Percentiles rank a stretch among this genome's conserved stretches.
Evolutionary conservation across 164 flowering plant species (phyloP).

Genomic region (Aristolochia contorta): DNA sequence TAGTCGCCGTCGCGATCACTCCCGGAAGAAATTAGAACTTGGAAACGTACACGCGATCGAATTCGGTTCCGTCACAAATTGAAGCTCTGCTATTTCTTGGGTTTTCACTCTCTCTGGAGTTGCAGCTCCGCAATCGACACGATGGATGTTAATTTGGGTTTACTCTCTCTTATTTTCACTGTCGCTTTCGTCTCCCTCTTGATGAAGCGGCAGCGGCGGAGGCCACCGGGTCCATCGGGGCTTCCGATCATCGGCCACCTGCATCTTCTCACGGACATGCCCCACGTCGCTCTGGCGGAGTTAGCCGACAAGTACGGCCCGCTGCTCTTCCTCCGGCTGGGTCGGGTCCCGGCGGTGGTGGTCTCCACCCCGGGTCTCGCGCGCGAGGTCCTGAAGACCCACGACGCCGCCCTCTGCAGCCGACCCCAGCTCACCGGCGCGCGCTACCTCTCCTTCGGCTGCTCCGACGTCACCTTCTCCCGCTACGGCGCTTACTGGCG

Average conservation of each 20-base stretch:
- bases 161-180: background rate
- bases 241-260: slow-evolving; percentile 49
- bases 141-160: no score
- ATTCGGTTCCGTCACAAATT: no score
- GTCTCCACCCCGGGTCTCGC: slow-evolving; percentile 40
- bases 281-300: slow-evolving; percentile 33
- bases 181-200: background rate
- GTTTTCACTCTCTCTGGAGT: no score
- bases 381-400: slow-evolving; percentile 29
- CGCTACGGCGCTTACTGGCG: slow-evolving; percentile 50
- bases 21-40: no score
- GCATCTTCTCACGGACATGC: slow-evolving; percentile 41
- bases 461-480: slow-evolving; percentile 48
- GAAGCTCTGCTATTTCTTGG: no score
- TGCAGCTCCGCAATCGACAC: no score
- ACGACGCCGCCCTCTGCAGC: slow-evolving; percentile 35
- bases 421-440: slow-evolving; percentile 38
- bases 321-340: slow-evolving; percentile 36
- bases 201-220: no score
- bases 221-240: slow-evolving; percentile 4
- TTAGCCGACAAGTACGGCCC: slow-evolving; percentile 37
- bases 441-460: slow-evolving; percentile 41
- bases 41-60: no score
- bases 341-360: slow-evolving; percentile 41
- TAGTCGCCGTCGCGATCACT: no score